phyloP scores from a whole-genome alignment of 2,329 filamentous ascomycete species.

The Chaetothyriales sp. region DNA sequence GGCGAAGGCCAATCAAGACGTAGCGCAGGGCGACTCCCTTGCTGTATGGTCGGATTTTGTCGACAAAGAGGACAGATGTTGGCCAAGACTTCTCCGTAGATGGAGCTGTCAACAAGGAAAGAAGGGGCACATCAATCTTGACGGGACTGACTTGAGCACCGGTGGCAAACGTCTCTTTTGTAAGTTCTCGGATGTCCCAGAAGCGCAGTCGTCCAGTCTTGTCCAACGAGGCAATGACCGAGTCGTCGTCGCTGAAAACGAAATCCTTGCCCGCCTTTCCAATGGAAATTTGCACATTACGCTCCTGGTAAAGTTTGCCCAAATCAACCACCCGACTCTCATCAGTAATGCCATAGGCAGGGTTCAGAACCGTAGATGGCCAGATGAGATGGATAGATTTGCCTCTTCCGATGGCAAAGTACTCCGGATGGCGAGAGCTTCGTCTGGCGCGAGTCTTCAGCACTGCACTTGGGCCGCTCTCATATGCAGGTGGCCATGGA shows the following conservation, averaged over 20 bases:
- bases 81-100: slow-evolving; percentile 91
- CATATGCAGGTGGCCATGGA: slow-evolving; percentile 69
- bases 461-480: slow-evolving; percentile 79
- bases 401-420: slow-evolving; percentile 87
- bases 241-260: slow-evolving; percentile 91
- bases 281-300: slow-evolving; percentile 82
- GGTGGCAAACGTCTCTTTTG: slow-evolving; percentile 32
- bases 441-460: slow-evolving; percentile 90
- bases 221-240: slow-evolving; percentile 83
- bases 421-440: slow-evolving; percentile 76
- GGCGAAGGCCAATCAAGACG: slow-evolving; percentile 94
- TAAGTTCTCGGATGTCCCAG: slow-evolving; percentile 85
- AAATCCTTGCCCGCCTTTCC: slow-evolving; percentile 98
- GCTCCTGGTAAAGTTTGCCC: slow-evolving; percentile 72
- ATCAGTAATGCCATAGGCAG: slow-evolving; percentile 35
- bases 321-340: slow-evolving; percentile 56
- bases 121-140: slow-evolving; percentile 71
- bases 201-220: slow-evolving; percentile 95
- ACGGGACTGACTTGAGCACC: slow-evolving; percentile 36
- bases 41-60: slow-evolving; percentile 86
- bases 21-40: slow-evolving; percentile 84
- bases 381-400: slow-evolving; percentile 88
- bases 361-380: slow-evolving; percentile 39
- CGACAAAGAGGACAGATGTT: slow-evolving; percentile 86
- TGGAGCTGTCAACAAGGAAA: slow-evolving; percentile 73